Percentiles rank a stretch among this genome's conserved stretches.
phyloP scores from a whole-genome alignment of 2,329 filamentous ascomycete genomes.

The Botryotinia calthae region DNA sequence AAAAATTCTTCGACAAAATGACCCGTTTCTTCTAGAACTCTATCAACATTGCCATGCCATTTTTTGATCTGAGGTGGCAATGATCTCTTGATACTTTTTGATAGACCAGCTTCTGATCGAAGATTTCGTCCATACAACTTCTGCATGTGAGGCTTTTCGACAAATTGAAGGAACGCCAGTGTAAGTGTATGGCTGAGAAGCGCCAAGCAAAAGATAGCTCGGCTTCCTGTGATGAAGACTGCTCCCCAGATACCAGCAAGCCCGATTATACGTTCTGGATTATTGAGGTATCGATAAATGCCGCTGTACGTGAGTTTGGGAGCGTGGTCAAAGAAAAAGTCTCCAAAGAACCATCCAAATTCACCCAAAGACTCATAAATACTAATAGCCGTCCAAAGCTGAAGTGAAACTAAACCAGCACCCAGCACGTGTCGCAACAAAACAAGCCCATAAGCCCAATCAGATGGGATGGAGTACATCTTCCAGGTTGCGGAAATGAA shows the following conservation, averaged over 20 bases:
- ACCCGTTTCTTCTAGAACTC: slow-evolving; percentile 78
- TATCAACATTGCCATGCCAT: slow-evolving; percentile 84
- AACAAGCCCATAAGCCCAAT: slow-evolving; percentile 85
- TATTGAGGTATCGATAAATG: slow-evolving; percentile 98
- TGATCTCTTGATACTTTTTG: slow-evolving; percentile 84
- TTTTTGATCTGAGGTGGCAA: slow-evolving; percentile 79
- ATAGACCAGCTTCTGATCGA: slow-evolving; percentile 82
- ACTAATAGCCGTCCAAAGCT: slow-evolving; percentile 88
- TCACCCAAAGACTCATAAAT: slow-evolving; percentile 95
- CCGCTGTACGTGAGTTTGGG: slow-evolving; percentile 92
- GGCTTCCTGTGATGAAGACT: slow-evolving; percentile 88
- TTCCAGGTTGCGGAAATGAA: slow-evolving; percentile 94
- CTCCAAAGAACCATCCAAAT: slow-evolving; percentile 98
- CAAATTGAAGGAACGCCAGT: slow-evolving; percentile 83
- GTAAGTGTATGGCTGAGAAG: slow-evolving; percentile 82
- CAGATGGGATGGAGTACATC: slow-evolving; percentile 82
- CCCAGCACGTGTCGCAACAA: slow-evolving; percentile 86
- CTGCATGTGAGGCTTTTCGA: slow-evolving; percentile 97
- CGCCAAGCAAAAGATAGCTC: slow-evolving; percentile 81
- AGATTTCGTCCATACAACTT: slow-evolving; percentile 88
- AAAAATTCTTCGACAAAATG: slow-evolving; percentile 91
- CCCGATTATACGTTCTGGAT: slow-evolving; percentile 90
- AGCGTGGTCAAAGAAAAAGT: slow-evolving; percentile 93
- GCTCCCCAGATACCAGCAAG: slow-evolving; percentile 94
- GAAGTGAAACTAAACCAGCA: slow-evolving; percentile 73